A percentile compares a stretch with the other conserved stretches of the same genome.
These are phyloP conservation scores for Cornus kousa DNA, from an alignment of 148 eudicot genomes.

Conservation along the genomic window DNA sequence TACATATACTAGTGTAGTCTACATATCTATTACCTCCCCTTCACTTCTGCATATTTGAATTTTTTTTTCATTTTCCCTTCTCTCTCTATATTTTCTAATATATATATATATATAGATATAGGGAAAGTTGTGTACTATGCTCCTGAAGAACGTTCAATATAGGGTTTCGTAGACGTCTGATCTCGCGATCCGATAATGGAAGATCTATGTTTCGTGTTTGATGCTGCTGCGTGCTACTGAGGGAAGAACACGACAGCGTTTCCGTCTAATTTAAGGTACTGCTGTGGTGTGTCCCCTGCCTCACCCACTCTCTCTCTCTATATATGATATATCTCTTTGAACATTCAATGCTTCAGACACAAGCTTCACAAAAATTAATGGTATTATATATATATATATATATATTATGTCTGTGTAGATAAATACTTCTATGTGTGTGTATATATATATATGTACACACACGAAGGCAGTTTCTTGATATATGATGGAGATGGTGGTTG, in stretches of 20 bases:
- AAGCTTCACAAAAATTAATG: slow-evolving; percentile 6
- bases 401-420: not conserved
- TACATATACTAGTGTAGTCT: not conserved
- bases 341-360: slow-evolving; percentile 22
- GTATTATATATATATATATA: not conserved
- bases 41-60: not conserved
- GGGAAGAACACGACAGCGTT: slow-evolving; percentile 25
- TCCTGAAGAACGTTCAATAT: not conserved
- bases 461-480: too few relatives aligned
- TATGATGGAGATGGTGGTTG: not conserved
- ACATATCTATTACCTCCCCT: not conserved
- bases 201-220: slow-evolving; percentile 32
- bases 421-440: not conserved
- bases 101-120: not conserved
- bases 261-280: slow-evolving; percentile 13
- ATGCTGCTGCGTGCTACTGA: slow-evolving; percentile 22
- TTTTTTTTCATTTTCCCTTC: not conserved
- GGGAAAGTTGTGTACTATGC: not conserved
- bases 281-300: not conserved
- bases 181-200: slow-evolving; percentile 22
- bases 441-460: not conserved
- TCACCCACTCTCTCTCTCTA: not conserved
- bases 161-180: not conserved
- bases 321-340: slow-evolving; percentile 1
- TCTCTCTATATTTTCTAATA: not conserved